Evolutionary conservation across 2,329 filamentous ascomycete genomes (phyloP).

Genomic region (Pseudopithomyces chartarum): DNA sequence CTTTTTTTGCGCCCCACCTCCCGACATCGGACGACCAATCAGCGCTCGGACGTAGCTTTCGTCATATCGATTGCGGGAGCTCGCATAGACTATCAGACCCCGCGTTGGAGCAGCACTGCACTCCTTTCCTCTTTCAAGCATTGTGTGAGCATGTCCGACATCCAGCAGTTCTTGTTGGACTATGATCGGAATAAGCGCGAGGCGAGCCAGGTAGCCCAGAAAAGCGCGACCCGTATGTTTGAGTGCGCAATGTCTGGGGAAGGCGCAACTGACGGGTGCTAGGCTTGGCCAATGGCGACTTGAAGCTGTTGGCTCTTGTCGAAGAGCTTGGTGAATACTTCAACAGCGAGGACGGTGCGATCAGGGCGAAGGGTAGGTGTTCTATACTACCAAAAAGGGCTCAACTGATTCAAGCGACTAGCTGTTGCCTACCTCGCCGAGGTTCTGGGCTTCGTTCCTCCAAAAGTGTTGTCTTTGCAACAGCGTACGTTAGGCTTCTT

Average conservation of each 20-base stretch:
- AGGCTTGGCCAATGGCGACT: constrained; percentile 65
- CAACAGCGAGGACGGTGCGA: constrained; percentile 66
- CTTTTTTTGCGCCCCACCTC: constrained; percentile 21
- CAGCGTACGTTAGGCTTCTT: constrained; percentile 52
- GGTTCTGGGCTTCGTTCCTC: constrained; percentile 56
- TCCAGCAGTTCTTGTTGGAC: constrained; percentile 58
- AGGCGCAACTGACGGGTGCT: constrained; percentile 20
- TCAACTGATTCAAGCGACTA: constrained; percentile 20
- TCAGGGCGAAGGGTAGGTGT: constrained; percentile 61
- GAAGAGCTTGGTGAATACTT: constrained; percentile 70
- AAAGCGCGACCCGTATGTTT: constrained; percentile 48
- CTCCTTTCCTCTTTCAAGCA: background rate
- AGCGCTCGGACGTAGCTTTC: constrained; percentile 7
- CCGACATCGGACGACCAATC: constrained; percentile 28
- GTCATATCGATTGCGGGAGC: constrained; percentile 8
- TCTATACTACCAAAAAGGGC: constrained; percentile 28
- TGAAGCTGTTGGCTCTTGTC: constrained; percentile 66
- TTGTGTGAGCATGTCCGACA: constrained; percentile 54
- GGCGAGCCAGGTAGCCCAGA: constrained; percentile 49
- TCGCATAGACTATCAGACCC: constrained; percentile 7
- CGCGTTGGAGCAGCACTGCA: constrained; percentile 3
- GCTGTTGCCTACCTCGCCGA: constrained; percentile 58
- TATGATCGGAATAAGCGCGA: constrained; percentile 55
- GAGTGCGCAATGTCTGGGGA: constrained; percentile 12
- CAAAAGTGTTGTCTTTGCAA: constrained; percentile 63